A percentile compares a stretch with the other conserved stretches of the same genome.
phyloP scores from a whole-genome alignment of 805 yeast species.

The Cyberlindnera euphorbiae region DNA sequence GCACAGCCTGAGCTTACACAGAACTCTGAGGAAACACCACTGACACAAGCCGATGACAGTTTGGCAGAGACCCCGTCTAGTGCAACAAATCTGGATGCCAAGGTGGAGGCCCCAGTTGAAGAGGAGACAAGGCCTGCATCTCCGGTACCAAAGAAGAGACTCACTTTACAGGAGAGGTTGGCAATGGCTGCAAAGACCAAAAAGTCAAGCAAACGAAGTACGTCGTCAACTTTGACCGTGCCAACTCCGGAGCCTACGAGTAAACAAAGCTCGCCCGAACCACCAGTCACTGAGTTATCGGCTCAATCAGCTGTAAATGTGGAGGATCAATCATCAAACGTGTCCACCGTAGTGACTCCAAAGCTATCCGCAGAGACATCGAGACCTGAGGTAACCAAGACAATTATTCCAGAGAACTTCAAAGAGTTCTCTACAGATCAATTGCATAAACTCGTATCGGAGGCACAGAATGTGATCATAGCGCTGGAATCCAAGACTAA shows the following conservation, averaged over 20 bases:
- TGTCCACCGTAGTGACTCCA: conserved; percentile 1
- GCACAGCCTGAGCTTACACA: too few species aligned
- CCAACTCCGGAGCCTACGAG: conserved; percentile 1
- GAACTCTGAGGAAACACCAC: too few species aligned
- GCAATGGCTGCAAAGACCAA: conserved; percentile 68
- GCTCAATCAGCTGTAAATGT: too few species aligned
- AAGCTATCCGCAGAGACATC: conserved; percentile 7
- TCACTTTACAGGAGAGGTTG: conserved; percentile 79
- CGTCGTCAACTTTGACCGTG: conserved; percentile 10
- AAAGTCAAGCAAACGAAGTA: conserved; percentile 22
- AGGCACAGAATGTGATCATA: conserved; percentile 13
- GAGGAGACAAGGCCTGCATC: background rate
- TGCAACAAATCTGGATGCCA: too few species aligned
- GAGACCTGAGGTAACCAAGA: background rate
- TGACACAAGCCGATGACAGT: too few species aligned
- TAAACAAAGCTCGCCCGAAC: conserved; percentile 10
- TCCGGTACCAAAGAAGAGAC: conserved; percentile 43
- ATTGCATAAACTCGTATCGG: conserved; percentile 11
- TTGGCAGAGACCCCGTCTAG: too few species aligned
- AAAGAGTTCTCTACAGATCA: conserved; percentile 16
- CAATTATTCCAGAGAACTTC: conserved; percentile 11
- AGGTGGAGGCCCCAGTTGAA: too few species aligned
- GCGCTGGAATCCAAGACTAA: conserved; percentile 15
- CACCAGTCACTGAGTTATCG: too few species aligned
- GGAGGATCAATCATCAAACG: background rate